Base-by-base conservation (phyloP, 371 early-diverging fungal species). In the Rozella allomycis region DNA sequence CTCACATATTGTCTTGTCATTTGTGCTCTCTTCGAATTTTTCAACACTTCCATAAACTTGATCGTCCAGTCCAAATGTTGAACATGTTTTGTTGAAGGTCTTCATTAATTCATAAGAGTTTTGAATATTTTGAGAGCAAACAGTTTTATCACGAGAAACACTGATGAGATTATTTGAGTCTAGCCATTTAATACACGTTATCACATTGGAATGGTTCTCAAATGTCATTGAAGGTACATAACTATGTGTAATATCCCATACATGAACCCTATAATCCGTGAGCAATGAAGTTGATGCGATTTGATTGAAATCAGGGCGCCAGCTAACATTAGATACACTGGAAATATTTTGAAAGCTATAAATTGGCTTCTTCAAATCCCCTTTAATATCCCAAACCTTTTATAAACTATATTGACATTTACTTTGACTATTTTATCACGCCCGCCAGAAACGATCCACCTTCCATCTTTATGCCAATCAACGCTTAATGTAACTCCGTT, bases 341-440 rank as follows among this genome's bases (percentile, higher is more conserved):
- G 71, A 64, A 37, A 74, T 75, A 1, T 77, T 79, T 20, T 69
- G 68, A 6, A 85, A 72, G 0, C 47, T 54, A 25, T 66, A 54
- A 1, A 61, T 31, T 3, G 79, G 70, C 21, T 70, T 49, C 21
- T 74, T 41, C 27, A 46, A 61, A 16, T 75, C 77, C 2, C 63
- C 50, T n/a, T 61, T 65, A 55, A 67, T 67, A 40, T 78, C 78
- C 82, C 81, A 84, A 5, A 79, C 60, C 70, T 73, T 17, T 3
- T 8, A 20, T 26, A 11, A 17, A 17, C 34, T 19, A 12, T 20
- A 30, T 17, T 12, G n/a, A 16, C 4, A 25, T 23, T 12, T 43
- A 71, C 70, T 54, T 85, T 78, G 40, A 85, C 80, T 6, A 67
- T 58, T 32, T 69, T 69, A 37, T 85, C 86, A 16, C 80, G 43